These are phyloP conservation scores for Rostrohypoxylon terebratum DNA, from an alignment of 495 filamentous ascomycete genomes.

Conservation along the genomic window DNA sequence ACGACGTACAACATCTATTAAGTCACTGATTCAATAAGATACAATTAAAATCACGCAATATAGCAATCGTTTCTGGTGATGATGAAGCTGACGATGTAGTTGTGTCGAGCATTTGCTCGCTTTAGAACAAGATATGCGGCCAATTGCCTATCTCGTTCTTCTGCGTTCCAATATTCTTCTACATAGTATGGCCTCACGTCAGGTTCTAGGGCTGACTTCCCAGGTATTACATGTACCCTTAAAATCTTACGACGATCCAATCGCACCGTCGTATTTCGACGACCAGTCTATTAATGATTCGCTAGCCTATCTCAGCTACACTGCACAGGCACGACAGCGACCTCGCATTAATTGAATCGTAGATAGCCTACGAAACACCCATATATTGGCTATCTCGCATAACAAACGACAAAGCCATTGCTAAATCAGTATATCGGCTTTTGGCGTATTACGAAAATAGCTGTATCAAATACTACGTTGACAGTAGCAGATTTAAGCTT, in stretches of 20 bases:
- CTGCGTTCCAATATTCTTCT: constrained; percentile 24
- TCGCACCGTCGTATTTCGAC: constrained; percentile 13
- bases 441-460: constrained; percentile 11
- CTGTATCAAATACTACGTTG: not conserved
- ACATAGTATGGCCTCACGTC: constrained; percentile 41
- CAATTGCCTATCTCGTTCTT: constrained; percentile 21
- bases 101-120: constrained; percentile 11
- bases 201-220: constrained; percentile 41
- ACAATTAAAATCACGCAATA: constrained; percentile 12
- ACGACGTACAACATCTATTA: not conserved
- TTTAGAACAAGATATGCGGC: constrained; percentile 2
- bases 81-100: constrained; percentile 11
- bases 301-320: constrained; percentile 17
- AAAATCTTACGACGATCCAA: constrained; percentile 18
- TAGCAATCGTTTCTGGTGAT: constrained; percentile 9
- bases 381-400: constrained; percentile 2
- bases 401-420: not conserved
- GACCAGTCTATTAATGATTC: not conserved
- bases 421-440: constrained; percentile 11
- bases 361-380: not conserved
- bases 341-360: not conserved
- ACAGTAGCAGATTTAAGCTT: not conserved
- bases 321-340: not conserved
- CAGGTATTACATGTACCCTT: constrained; percentile 7
- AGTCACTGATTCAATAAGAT: not conserved